These are phyloP conservation scores for Penicillium italicum DNA, from an alignment of 2,329 filamentous ascomycete genomes.

Conservation along the genomic window DNA sequence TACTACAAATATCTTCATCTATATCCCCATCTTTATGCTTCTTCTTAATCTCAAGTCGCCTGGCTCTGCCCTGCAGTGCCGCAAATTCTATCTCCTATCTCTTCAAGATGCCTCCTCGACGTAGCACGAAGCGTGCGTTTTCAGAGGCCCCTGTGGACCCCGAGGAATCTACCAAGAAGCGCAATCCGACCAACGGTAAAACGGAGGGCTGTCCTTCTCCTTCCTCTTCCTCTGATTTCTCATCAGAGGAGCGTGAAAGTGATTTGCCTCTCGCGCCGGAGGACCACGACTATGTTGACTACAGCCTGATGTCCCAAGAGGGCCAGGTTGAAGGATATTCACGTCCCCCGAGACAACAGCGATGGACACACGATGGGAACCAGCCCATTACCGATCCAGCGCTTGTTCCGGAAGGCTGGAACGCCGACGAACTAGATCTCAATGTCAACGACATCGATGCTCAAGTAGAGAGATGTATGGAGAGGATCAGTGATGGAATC, in stretches of 20 bases:
- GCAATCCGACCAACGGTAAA: not conserved
- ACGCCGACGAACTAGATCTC: not conserved
- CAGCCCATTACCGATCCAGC: not conserved
- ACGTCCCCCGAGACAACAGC: not conserved
- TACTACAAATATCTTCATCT: not conserved
- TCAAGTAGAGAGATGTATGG: not conserved
- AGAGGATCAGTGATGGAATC: slow-evolving; percentile 1
- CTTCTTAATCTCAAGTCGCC: not conserved
- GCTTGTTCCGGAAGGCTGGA: not conserved
- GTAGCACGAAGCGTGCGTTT: not conserved
- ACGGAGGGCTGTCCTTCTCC: not conserved
- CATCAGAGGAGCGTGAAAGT: not conserved
- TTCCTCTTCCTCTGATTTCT: not conserved
- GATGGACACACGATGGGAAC: not conserved
- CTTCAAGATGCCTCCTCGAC: not conserved
- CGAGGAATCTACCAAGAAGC: not conserved
- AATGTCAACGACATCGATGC: not conserved
- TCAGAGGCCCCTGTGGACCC: not conserved
- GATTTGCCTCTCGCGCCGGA: not conserved
- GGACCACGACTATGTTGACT: not conserved
- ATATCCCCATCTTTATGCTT: not conserved
- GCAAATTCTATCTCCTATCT: not conserved
- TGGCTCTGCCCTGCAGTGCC: not conserved
- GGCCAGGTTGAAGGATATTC: not conserved
- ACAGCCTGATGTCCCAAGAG: not conserved